phyloP scores from a whole-genome alignment of 148 eudicot species.

The Spergularia marina region DNA sequence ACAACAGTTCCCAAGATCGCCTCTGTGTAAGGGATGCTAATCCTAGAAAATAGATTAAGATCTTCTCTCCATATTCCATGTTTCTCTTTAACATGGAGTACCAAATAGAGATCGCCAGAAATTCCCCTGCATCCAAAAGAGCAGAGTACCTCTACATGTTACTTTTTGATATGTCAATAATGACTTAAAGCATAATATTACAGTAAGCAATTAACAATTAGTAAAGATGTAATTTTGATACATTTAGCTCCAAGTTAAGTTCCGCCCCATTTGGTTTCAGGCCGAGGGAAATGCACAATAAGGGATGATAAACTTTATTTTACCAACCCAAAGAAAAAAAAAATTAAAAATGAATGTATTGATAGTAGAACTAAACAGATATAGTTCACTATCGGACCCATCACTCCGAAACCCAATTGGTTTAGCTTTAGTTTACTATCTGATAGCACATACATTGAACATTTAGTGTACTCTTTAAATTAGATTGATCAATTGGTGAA shows the following conservation, averaged over 20 bases:
- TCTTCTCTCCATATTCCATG: constrained; percentile 77
- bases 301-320: too few relatives aligned
- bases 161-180: neutral
- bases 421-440: neutral
- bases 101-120: constrained; percentile 69
- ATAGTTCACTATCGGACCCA: neutral
- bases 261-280: neutral
- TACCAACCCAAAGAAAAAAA: neutral
- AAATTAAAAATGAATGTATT: neutral
- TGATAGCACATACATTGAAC: neutral
- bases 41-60: constrained; percentile 66
- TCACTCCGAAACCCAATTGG: neutral
- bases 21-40: constrained; percentile 63
- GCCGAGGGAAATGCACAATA: neutral
- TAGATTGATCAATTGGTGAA: neutral
- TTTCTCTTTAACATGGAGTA: constrained; percentile 59
- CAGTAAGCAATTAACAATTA: neutral
- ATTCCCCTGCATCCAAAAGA: constrained; percentile 51
- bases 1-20: constrained; percentile 73
- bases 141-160: neutral
- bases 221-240: neutral
- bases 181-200: neutral
- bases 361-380: too few relatives aligned
- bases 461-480: neutral
- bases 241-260: neutral